A percentile compares a stretch with the other conserved stretches of the same genome.
Evolutionary conservation across 257 asterid species (phyloP).

Genomic region (Haberlea rhodopensis): DNA sequence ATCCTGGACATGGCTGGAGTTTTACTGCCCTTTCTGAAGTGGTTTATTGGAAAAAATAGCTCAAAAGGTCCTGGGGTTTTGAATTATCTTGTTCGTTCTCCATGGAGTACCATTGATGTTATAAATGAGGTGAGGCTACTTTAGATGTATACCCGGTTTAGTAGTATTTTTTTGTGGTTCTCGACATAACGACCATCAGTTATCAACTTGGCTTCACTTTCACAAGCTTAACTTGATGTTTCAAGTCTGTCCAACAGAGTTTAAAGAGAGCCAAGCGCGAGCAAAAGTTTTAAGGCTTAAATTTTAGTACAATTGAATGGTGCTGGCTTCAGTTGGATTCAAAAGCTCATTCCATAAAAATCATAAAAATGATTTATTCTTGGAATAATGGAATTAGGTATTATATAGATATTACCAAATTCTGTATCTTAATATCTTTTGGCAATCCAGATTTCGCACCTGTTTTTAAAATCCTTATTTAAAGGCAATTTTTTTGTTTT

Average conservation of each 20-base stretch:
- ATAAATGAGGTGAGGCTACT: constrained; percentile 71
- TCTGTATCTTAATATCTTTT: neutral
- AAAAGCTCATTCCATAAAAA: neutral
- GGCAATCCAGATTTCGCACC: neutral
- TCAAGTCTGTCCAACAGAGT: constrained; percentile 17
- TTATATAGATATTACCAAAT: too few relatives aligned
- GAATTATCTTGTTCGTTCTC: constrained; percentile 88
- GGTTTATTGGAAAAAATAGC: constrained; percentile 83
- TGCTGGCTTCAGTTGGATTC: neutral
- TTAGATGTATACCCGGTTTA: constrained; percentile 1
- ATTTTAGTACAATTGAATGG: constrained; percentile 8
- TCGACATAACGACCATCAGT: constrained; percentile 21
- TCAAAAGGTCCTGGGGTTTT: constrained; percentile 74
- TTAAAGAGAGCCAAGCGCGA: constrained; percentile 2
- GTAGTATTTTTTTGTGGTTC: constrained; percentile 3
- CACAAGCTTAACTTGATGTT: neutral
- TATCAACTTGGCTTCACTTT: constrained; percentile 15
- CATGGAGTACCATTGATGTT: constrained; percentile 88
- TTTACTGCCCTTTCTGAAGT: constrained; percentile 77
- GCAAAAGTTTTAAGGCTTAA: neutral
- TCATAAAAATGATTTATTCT: neutral
- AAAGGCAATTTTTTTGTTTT: neutral
- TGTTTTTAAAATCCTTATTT: too few relatives aligned
- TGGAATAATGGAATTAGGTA: neutral
- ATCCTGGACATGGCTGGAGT: constrained; percentile 99